Evolutionary conservation across 2,329 filamentous ascomycete species (phyloP).

Genomic region (Colletotrichum camelliae): DNA sequence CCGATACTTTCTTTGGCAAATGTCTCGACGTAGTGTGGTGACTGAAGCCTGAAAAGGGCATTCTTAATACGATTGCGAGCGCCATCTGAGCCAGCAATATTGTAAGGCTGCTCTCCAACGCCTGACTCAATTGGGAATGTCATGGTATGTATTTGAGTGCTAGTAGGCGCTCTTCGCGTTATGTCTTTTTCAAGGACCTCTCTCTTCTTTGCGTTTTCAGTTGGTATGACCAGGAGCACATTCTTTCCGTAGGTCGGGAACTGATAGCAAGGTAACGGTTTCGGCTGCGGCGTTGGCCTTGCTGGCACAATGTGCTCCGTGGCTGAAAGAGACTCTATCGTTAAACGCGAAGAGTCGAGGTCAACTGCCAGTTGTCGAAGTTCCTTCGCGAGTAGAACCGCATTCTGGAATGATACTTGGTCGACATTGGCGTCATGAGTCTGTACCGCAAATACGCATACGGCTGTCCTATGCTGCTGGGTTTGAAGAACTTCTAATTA

Average conservation of each 20-base stretch:
- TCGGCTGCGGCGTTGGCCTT: background rate
- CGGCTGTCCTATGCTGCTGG: background rate
- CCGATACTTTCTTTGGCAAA: background rate
- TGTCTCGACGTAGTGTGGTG: background rate
- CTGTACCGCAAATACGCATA: background rate
- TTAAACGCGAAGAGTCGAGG: background rate
- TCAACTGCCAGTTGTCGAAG: background rate
- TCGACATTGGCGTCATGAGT: background rate
- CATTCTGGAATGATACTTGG: background rate
- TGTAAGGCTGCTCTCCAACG: background rate
- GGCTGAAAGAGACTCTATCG: background rate
- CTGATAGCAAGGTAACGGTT: accelerated
- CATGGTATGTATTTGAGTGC: background rate
- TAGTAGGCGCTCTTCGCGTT: background rate
- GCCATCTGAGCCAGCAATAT: background rate
- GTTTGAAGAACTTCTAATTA: background rate
- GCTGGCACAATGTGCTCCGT: background rate
- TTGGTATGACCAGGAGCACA: background rate
- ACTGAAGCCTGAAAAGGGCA: background rate
- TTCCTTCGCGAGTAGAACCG: background rate
- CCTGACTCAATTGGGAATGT: background rate
- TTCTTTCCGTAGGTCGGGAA: background rate
- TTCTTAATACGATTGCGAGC: background rate
- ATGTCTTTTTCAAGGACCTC: background rate
- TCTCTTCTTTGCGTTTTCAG: background rate